Base-by-base conservation (phyloP, 495 filamentous ascomycete genomes). In the Aspergillus avenaceus region DNA sequence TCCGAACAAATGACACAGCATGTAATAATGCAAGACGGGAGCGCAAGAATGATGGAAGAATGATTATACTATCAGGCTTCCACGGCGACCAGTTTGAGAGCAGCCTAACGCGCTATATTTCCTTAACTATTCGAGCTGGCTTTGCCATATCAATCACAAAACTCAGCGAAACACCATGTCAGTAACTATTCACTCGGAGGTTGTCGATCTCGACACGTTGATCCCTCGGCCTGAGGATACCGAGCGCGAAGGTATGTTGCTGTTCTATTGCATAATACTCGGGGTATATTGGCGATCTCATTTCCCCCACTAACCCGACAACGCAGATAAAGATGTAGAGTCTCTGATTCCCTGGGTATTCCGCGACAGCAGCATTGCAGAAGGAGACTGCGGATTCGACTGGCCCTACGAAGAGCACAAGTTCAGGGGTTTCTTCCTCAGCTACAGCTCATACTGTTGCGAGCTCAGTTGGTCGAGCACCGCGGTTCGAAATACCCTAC, bases 361-460 rank as follows among this genome's bases (percentile, higher is more conserved):
- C 21, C 27, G 31, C 18, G 8, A 47, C 7, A 16, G 16, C 9
- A 14, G 13, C 11, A 19, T 31, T 18, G 45, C 27, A 14, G 14
- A 32, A 24, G 8, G 32, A 0, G 8, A 24, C 11, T 13, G 5
- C 19, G 13, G 14, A 23, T 11, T 1, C 14, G 5, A 18, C 23
- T 49, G 34, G 36, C 38, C 38, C 2, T 9, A 22, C 25, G 47
- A 50, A n/a, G 24, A 37, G 7, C 9, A 3, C 18, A 21, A 8
- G 13, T 50, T 50, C 28, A 44, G 19, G 7, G 27, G 21, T 16
- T 34, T 50, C 13, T 50, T 50, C 48, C 25, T 36, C 25, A 16
- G 28, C 1, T 37, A 41, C 14, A 9, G 16, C 5, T 29, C 36
- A 34, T 29, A 41, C 47, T 28, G n/a, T n/a, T n/a, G n/a, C n/a